Evolutionary conservation across 768 basidiomycete species (phyloP).

Genomic region (Russula abietina): DNA sequence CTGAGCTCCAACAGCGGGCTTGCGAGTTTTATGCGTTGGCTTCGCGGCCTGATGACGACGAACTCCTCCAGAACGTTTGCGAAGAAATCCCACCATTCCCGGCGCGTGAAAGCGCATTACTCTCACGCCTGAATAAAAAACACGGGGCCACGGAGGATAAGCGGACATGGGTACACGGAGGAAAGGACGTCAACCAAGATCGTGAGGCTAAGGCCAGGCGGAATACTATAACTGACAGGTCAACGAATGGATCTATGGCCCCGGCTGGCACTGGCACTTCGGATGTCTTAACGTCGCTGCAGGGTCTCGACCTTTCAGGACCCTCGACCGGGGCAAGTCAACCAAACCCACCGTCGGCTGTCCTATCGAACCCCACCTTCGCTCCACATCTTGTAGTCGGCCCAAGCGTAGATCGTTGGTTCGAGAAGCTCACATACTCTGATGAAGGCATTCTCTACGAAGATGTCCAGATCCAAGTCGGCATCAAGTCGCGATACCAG

Average conservation of each 20-base stretch:
- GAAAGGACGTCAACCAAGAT: constrained; percentile 87
- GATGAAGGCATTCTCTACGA: constrained; percentile 92
- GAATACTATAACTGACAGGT: constrained; percentile 18
- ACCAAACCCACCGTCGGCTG: constrained; percentile 8
- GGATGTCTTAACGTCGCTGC: constrained; percentile 67
- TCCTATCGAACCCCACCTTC: constrained; percentile 14
- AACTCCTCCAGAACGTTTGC: constrained; percentile 87
- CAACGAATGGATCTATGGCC: constrained; percentile 30
- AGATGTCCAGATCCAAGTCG: constrained; percentile 91
- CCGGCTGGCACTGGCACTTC: constrained; percentile 38
- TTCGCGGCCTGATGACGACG: constrained; percentile 80
- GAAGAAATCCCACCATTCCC: constrained; percentile 99
- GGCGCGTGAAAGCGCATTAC: constrained; percentile 83
- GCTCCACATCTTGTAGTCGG: constrained; percentile 54
- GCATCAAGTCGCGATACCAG: constrained; percentile 94
- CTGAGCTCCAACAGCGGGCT: constrained; percentile 95
- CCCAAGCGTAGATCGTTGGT: constrained; percentile 84
- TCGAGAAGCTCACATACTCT: constrained; percentile 71
- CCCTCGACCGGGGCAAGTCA: constrained; percentile 28
- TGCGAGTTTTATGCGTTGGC: constrained; percentile 95
- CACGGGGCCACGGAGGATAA: constrained; percentile 93
- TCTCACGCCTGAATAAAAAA: constrained; percentile 83
- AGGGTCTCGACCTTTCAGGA: constrained; percentile 68
- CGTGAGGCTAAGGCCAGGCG: constrained; percentile 47
- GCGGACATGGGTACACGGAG: constrained; percentile 90